phyloP scores from a whole-genome alignment of 1,284 basidiomycete species.

The Takashimella koratensis region DNA sequence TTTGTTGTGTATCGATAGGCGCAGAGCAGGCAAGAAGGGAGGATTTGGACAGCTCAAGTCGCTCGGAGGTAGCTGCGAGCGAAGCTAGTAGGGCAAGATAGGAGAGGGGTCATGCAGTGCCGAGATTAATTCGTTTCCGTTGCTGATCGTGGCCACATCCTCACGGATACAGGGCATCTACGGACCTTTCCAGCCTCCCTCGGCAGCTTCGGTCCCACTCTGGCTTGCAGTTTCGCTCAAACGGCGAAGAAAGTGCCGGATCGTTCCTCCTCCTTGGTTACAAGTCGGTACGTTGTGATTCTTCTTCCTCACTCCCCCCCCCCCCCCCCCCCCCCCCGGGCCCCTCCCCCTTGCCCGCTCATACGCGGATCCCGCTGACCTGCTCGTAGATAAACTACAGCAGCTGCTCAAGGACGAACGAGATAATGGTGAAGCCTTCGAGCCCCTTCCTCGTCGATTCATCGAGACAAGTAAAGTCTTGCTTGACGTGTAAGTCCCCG shows the following conservation, averaged over 20 bases:
- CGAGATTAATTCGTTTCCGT: no score
- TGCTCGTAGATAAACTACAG: constrained; percentile 79
- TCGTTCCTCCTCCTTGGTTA: constrained; percentile 86
- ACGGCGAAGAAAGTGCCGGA: constrained; percentile 86
- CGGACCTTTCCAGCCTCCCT: constrained; percentile 86
- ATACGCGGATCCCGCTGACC: no score
- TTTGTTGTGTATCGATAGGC: no score
- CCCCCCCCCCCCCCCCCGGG: no score
- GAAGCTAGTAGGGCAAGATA: no score
- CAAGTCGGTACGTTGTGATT: constrained; percentile 73
- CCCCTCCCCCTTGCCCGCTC: neutral
- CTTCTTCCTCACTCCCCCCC: no score
- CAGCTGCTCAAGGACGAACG: constrained; percentile 67
- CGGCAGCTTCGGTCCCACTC: constrained; percentile 74
- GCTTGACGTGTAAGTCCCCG: constrained; percentile 70
- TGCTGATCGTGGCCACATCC: no score
- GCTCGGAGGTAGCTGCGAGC: no score
- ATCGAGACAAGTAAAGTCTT: constrained; percentile 83
- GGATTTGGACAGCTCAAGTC: no score
- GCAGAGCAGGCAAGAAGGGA: no score
- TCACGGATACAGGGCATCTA: constrained; percentile 85
- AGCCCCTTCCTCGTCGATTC: constrained; percentile 76
- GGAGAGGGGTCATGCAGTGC: no score
- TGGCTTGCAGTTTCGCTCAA: constrained; percentile 96
- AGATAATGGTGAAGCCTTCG: constrained; percentile 62